Base-by-base conservation (phyloP, 208 protist species). In the Blastocrithidia nonstop region DNA sequence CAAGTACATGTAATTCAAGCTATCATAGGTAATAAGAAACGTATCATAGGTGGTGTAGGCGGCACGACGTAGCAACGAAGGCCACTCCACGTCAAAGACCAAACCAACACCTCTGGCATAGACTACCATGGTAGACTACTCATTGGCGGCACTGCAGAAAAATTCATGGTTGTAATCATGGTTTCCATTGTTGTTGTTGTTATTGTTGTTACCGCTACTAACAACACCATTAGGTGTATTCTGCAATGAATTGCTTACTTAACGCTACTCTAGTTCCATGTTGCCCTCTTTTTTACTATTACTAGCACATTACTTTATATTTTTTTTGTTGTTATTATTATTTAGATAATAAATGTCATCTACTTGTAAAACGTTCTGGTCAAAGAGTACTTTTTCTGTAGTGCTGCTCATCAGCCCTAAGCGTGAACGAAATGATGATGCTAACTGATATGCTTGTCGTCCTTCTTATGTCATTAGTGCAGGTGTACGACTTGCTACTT, bases 171-270 rank as follows among this genome's bases (percentile, higher is more conserved):
- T 11, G 11, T n/a, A 35, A 11, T 35, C 29, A n/a, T 35, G 11
- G n/a, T 35, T n/a, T 11, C 29, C 29, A n/a, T 35, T n/a, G 29
- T n/a, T n/a, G 29, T 35, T n/a, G 29, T n/a, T 35, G 29, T 35
- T n/a, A 35, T n/a, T 35, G 29, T 35, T n/a, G 29, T 35, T n/a
- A 35, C 29, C n/a, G 29, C n/a, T n/a, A n/a, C 29, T n/a, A n/a
- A 35, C 29, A 35, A 35, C 29, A n/a, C 29, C 29, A 11, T 11
- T n/a, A 15, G 29, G 11, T n/a, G 29, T n/a, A n/a, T 35, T n/a
- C 11, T n/a, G 29, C 11, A 35, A n/a, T 11, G 29, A 11, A n/a
- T 35, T 35, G 29, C n/a, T n/a, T n/a, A n/a, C n/a, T n/a, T n/a
- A n/a, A n/a, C n/a, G n/a, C n/a, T n/a, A n/a, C n/a, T n/a, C n/a